Conservation (phyloP, 108 stramenopile genomes). For the Cyclotella sp. region DNA sequence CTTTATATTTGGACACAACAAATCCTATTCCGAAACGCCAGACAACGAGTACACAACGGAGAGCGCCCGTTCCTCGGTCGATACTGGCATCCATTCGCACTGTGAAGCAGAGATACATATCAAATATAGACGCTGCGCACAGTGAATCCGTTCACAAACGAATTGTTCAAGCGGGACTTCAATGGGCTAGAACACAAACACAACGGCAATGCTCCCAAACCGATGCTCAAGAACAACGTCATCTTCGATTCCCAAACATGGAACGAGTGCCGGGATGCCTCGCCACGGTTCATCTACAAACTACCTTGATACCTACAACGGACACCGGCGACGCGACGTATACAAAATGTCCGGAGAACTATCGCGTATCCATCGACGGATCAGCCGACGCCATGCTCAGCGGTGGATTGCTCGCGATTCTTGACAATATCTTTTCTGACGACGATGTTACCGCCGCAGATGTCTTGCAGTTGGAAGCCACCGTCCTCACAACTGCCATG, state of each 20-base stretch:
- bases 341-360: conserved; percentile 20
- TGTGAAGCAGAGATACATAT: conserved; percentile 15
- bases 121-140: not conserved
- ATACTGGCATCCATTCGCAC: conserved; percentile 33
- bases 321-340: not conserved
- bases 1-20: conserved; percentile 1
- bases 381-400: conserved; percentile 78
- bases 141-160: conserved; percentile 25
- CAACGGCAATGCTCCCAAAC: not conserved
- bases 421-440: conserved; percentile 38
- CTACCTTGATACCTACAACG: conserved; percentile 39
- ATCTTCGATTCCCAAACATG: conserved; percentile 5
- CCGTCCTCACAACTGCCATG: conserved; percentile 57
- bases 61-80: not conserved
- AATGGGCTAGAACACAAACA: conserved; percentile 11
- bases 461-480: conserved; percentile 61
- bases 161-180: conserved; percentile 40
- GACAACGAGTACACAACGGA: not conserved
- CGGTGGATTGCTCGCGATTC: conserved; percentile 68
- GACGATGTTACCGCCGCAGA: conserved; percentile 41
- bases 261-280: conserved; percentile 81
- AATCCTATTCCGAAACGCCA: too few species aligned
- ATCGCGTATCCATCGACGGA: conserved; percentile 57
- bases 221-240: not conserved
- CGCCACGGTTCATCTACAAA: conserved; percentile 70